Conservation (phyloP, 2,329 filamentous ascomycete genomes). For the Paecilomyces dactylethromorphus region DNA sequence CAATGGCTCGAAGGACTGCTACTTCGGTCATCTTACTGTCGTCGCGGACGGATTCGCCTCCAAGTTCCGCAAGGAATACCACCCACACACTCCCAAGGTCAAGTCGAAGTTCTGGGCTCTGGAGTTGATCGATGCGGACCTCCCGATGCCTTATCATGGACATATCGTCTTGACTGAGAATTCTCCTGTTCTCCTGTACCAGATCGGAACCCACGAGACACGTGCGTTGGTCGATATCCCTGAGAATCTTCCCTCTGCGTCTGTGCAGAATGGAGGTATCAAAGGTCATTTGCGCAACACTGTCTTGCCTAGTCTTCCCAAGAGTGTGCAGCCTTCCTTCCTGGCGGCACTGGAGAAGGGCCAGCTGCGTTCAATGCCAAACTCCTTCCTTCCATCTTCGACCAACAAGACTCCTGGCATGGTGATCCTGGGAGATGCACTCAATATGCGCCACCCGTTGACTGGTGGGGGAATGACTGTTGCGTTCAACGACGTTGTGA, state of each 20-base stretch:
- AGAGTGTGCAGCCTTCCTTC: conserved; percentile 66
- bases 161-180: conserved; percentile 80
- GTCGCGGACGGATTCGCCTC: conserved; percentile 89
- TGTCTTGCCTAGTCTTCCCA: conserved; percentile 71
- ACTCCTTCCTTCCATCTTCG: conserved; percentile 80
- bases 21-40: conserved; percentile 83
- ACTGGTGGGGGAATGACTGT: conserved; percentile 98
- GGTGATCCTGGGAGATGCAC: conserved; percentile 81
- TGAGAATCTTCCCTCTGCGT: conserved; percentile 65
- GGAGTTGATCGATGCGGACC: conserved; percentile 79
- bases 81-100: conserved; percentile 59
- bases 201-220: conserved; percentile 93
- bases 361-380: conserved; percentile 86
- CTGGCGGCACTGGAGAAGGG: conserved; percentile 68
- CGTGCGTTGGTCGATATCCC: conserved; percentile 85
- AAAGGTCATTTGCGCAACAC: conserved; percentile 74
- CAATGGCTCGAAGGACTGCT: conserved; percentile 62
- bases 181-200: conserved; percentile 82
- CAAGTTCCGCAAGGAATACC: conserved; percentile 78
- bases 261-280: conserved; percentile 69
- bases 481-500: conserved; percentile 82
- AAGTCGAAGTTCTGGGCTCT: conserved; percentile 89
- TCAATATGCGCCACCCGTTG: conserved; percentile 99
- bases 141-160: conserved; percentile 69
- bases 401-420: conserved; percentile 66